Evolutionary conservation across 2,329 filamentous ascomycete genomes (phyloP), one percentile per base, ranked within the genome.

Genomic region (Pseudogymnoascus sp.): DNA sequence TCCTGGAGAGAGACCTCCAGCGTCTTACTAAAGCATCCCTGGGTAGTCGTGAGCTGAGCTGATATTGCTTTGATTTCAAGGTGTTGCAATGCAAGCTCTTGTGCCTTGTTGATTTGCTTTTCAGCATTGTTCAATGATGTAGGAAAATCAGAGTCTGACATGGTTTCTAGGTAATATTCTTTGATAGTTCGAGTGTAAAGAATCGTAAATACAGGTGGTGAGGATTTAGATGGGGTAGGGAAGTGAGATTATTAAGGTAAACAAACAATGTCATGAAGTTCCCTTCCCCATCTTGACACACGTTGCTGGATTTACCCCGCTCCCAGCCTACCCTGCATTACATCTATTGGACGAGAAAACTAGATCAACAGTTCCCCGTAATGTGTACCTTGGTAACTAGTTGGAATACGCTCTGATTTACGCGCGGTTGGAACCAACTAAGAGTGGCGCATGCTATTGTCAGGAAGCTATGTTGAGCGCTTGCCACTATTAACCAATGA

Each of bases 21-120:
- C 16, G 68, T 70, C 37, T 62, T 67, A 59, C 67, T 70, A 39
- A 67, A 69, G 59, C 59, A 67, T 29, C 66, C 68, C 64, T 70
- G 67, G 35, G 64, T 62, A 16, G 39, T 38, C 8, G 62, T 59
- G 2, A 61, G 62, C 33, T 64, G 63, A 45, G 67, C 65, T 49
- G 63, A 68, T 60, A 63, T 66, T 4, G 66, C 63, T 14, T 41
- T 33, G 23, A 64, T 61, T 12, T 58, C 61, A 23, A 49, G 52
- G 61, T 66, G 64, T n/a, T 39, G 43, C 21, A 37, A 23, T n/a
- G 67, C 65, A 16, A 68, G 65, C 29, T 62, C 12, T 45, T 63
- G 63, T 6, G 66, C 67, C 31, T 64, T 63, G 55, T 59, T 60
- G 61, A 55, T 37, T 38, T 66, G 64, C 62, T 65, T 65, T 35